A percentile compares a stretch with the other conserved stretches of the same genome.
Evolutionary conservation across 148 eudicot species (phyloP).

Genomic region (Amaranthus hypochondriacus): DNA sequence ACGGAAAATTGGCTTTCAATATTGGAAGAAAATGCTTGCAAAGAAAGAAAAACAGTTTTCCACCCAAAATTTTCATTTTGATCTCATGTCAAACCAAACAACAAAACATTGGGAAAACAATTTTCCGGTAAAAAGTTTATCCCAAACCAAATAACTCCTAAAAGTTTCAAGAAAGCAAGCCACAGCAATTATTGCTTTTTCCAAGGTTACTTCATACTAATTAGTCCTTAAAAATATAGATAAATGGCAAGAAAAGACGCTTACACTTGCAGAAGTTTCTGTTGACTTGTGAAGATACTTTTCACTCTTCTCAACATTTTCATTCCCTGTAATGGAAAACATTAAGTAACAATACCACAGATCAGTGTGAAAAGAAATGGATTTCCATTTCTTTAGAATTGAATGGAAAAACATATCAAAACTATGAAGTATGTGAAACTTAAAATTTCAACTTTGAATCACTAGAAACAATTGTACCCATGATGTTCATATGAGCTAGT

Average conservation of each 20-base stretch:
- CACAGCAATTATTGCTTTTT: neutral
- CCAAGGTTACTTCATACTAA: neutral
- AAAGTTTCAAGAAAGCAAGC: neutral
- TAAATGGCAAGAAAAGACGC: conserved; percentile 1
- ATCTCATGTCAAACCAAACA: neutral
- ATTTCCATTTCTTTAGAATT: neutral
- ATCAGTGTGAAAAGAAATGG: neutral
- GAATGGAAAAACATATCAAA: neutral
- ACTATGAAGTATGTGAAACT: neutral
- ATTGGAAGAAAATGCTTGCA: neutral
- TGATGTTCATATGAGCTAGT: neutral
- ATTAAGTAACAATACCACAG: neutral
- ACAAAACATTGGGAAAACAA: too few species aligned
- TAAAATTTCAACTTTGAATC: neutral
- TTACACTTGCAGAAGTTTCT: conserved; percentile 40
- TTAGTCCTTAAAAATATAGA: neutral
- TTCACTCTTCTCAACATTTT: conserved; percentile 24
- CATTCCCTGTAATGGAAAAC: conserved; percentile 31
- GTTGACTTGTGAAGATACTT: conserved; percentile 28
- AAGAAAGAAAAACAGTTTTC: too few species aligned
- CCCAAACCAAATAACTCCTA: too few species aligned
- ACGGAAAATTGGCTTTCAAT: too few species aligned
- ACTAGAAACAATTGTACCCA: neutral
- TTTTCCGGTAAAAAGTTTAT: too few species aligned
- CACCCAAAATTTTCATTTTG: neutral